These are phyloP conservation scores for Colletotrichum lini DNA, from an alignment of 2,329 filamentous ascomycete genomes.

Conservation along the genomic window DNA sequence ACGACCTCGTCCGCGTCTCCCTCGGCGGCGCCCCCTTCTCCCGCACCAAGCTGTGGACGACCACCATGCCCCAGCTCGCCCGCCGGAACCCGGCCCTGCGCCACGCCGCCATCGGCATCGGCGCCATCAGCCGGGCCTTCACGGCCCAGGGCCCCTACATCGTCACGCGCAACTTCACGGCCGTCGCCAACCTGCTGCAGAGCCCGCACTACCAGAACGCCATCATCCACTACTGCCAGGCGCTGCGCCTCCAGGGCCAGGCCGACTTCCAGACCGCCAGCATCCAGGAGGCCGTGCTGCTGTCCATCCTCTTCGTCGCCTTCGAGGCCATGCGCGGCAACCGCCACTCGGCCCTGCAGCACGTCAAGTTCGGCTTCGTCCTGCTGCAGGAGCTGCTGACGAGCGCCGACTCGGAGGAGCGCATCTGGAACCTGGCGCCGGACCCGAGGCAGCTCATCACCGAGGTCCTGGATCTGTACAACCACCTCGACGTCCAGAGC, in stretches of 20 bases:
- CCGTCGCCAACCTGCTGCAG: conserved; percentile 34
- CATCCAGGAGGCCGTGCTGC: conserved; percentile 55
- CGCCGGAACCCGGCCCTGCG: conserved; percentile 48
- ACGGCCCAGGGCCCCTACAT: conserved; percentile 22
- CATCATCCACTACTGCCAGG: conserved; percentile 58
- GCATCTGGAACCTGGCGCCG: conserved; percentile 37
- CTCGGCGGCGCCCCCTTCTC: conserved; percentile 36
- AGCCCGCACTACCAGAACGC: conserved; percentile 54
- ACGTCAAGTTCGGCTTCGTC: conserved; percentile 56
- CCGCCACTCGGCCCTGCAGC: conserved; percentile 56
- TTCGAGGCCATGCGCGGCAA: conserved; percentile 59
- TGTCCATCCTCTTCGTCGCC: conserved; percentile 58
- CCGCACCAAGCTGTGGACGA: conserved; percentile 52
- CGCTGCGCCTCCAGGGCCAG: conserved; percentile 56
- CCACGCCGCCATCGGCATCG: conserved; percentile 58
- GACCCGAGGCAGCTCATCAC: conserved; percentile 37
- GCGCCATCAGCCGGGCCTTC: conserved; percentile 54
- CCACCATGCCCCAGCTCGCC: conserved; percentile 48
- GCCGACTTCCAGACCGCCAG: conserved; percentile 54
- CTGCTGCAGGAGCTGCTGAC: conserved; percentile 35
- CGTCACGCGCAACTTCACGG: conserved; percentile 25
- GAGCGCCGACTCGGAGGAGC: conserved; percentile 14
- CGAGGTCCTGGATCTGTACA: conserved; percentile 38
- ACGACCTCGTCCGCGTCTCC: conserved; percentile 34
- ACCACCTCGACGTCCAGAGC: conserved; percentile 37